These are phyloP conservation scores for Psilocybe cyanescens DNA, from an alignment of 768 basidiomycete genomes.

Conservation along the genomic window DNA sequence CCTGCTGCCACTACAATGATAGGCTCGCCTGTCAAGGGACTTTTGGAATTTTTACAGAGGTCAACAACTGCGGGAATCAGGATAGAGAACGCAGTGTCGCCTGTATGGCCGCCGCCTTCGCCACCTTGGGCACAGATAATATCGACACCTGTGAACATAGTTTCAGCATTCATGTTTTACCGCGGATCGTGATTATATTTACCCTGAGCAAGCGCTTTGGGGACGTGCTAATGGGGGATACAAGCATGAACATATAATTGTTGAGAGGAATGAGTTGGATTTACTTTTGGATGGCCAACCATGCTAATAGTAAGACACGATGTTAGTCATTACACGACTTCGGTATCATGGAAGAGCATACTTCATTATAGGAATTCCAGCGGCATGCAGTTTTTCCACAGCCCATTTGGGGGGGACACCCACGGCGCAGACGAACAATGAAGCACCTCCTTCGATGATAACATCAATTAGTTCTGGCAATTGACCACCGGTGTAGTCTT, in stretches of 20 bases:
- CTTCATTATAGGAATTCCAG: slow-evolving; percentile 88
- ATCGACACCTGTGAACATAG: slow-evolving; percentile 64
- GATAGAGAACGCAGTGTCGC: slow-evolving; percentile 80
- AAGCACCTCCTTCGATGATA: slow-evolving; percentile 71
- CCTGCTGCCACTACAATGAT: slow-evolving; percentile 84
- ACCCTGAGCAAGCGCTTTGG: slow-evolving; percentile 77
- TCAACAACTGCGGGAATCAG: slow-evolving; percentile 86
- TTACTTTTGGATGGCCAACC: slow-evolving; percentile 85
- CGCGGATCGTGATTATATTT: background rate
- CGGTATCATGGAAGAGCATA: slow-evolving; percentile 33
- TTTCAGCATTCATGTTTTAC: background rate
- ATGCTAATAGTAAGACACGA: slow-evolving; percentile 46
- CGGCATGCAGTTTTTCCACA: slow-evolving; percentile 81
- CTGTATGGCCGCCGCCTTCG: slow-evolving; percentile 90
- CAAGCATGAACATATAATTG: background rate
- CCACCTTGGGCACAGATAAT: slow-evolving; percentile 89
- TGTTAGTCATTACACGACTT: slow-evolving; percentile 9
- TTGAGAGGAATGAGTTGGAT: background rate
- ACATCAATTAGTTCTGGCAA: slow-evolving; percentile 79
- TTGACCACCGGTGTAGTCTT: slow-evolving; percentile 81
- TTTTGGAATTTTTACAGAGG: slow-evolving; percentile 66
- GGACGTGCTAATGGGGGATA: slow-evolving; percentile 56
- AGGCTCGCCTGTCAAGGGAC: slow-evolving; percentile 78
- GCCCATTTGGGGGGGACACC: slow-evolving; percentile 85
- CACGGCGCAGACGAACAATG: slow-evolving; percentile 83